These are phyloP conservation scores for Alternaria solani DNA, from an alignment of 2,329 filamentous ascomycete genomes.

Conservation along the genomic window DNA sequence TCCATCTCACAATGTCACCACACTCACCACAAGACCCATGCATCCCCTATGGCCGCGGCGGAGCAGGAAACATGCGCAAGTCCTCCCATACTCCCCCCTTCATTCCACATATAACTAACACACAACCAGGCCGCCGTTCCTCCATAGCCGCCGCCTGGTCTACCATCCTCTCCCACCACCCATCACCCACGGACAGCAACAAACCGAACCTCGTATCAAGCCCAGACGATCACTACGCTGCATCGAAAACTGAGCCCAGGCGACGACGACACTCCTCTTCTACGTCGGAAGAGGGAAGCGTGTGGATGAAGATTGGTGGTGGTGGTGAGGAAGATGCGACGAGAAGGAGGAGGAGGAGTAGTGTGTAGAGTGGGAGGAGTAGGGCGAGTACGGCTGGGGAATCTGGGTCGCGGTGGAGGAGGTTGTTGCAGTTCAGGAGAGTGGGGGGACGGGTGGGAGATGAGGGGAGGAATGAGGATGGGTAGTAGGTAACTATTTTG, in stretches of 20 bases:
- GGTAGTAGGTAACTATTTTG: background rate
- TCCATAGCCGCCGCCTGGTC: conserved; percentile 19
- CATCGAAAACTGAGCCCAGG: conserved; percentile 8
- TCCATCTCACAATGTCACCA: background rate
- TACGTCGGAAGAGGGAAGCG: background rate
- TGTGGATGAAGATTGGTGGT: background rate
- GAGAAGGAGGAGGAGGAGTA: background rate
- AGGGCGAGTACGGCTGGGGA: background rate
- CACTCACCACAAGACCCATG: conserved; percentile 8
- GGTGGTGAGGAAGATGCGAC: background rate
- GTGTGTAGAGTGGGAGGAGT: conserved; percentile 6
- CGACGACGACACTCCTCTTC: background rate
- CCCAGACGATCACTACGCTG: conserved; percentile 15
- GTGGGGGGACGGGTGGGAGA: background rate
- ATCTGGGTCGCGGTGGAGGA: background rate
- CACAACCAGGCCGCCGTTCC: conserved; percentile 16
- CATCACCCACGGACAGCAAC: background rate
- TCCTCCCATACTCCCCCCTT: background rate
- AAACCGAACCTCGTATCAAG: conserved; percentile 7
- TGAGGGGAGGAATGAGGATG: background rate
- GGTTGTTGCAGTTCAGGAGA: background rate
- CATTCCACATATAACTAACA: background rate
- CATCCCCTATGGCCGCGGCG: conserved; percentile 21
- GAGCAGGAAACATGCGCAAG: conserved; percentile 25
- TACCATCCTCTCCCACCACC: conserved; percentile 4